Evolutionary conservation across 2,329 filamentous ascomycete genomes (phyloP), one percentile per base, ranked within the genome.

Genomic region (Atkinsonella hypoxylon): DNA sequence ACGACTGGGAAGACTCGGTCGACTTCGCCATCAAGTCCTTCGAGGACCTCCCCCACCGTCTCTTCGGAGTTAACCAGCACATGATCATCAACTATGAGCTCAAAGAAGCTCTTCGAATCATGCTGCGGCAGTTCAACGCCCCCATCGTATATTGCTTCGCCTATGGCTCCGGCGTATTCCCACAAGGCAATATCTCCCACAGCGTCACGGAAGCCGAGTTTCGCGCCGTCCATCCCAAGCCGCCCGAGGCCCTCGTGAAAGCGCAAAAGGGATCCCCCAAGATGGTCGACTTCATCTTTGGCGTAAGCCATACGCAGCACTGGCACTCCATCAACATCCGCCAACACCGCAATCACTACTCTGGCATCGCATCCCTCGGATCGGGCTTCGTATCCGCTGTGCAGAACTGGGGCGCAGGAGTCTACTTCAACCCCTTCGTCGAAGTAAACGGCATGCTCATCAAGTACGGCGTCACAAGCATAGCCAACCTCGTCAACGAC

Each of bases 271-370:
- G 88, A 31, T 82, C 83, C 1, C 89, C 89, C 12, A 96, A 96
- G 71, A 95, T 97, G 83, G 95, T 98, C 56, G 93, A 98, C 69
- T 95, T 98, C 65, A 94, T 98, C 58, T 93, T 98, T 64, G 93
- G 91, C 26, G 91, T 97, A 11, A 88, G 87, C 1, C 88, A 95
- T 66, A 89, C 87, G 1, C 87, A 98, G 64, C 93, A 98, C 69
- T 98, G 91, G 88, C 93, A 98, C 69, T 90, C 86, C 34, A 75
- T 98, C 54, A 98, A 98, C 62, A 74, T 98, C 59, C 76, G 78
- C 56, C 85, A 96, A 65, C 86, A 98, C 63, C 85, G 87, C 8
- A 78, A 94, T 60, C 93, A 98, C 67, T 98, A 98, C 70, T 97
- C 91, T 1, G 83, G 79, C 11, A 72, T 98, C 18, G 87, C 87